Evolutionary conservation across 116 monocot genomes (phyloP), one percentile per base, ranked within the genome.

Genomic region (Dioscorea cayenensis): DNA sequence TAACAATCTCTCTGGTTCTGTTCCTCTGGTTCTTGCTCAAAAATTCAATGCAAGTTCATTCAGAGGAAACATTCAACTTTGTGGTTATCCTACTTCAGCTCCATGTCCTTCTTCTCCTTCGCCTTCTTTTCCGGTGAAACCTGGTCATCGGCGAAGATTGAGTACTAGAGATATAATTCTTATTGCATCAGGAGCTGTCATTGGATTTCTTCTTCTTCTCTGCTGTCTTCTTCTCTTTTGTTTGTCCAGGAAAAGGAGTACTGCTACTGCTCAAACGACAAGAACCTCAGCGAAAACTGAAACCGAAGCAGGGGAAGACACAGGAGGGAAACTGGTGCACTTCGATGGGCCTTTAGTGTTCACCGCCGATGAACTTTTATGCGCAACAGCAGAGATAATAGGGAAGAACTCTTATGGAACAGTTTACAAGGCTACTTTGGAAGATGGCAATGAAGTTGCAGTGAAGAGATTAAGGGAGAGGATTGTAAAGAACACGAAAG

Each of bases 331-430:
- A 73, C 71, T 90, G 66, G 87, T 92, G 18, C 89, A 82, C 75
- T 97, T 97, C 72, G 97, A 93, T 28, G 97, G 94, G 49, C 86
- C 86, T 0, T 66, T 89, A 66, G 85, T 77, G 48, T 99, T 99
- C 82, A 91, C 91, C 0, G 97, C 97, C 1, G 97, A 99, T 59
- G 94, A 99, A 35, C 86, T 99, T 6, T 66, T 99, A 18, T 99
- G 97, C 66, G 97, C 94, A 11, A 99, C 93, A 19, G 93, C 97
- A 22, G 97, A 93, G 80, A 90, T 99, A 52, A 91, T 99, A 88
- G 94, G 94, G 58, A 99, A 93, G 80, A 90, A 84, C 85, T 86
- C 84, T 1, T 99, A 91, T 11, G 97, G 97, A 66, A 93, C 97
- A 0, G 84, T 90, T 64, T 99, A 99, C 85, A 99, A 86, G 79